A percentile compares a stretch with the other conserved stretches of the same genome.
phyloP scores from a whole-genome alignment of 2,329 filamentous ascomycete genomes.

The Fusarium mexicanum region DNA sequence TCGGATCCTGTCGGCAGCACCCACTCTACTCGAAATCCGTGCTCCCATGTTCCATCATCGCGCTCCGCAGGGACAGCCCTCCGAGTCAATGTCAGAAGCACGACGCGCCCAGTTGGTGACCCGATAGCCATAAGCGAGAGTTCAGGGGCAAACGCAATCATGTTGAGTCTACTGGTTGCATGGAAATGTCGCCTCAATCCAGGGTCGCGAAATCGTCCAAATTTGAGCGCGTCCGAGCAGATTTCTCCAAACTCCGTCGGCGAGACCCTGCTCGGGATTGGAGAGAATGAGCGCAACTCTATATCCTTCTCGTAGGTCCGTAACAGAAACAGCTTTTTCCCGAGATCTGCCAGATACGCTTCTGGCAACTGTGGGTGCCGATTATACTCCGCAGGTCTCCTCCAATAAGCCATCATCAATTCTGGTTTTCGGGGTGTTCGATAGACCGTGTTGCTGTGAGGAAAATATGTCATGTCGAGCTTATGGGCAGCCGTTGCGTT shows the following conservation, averaged over 20 bases:
- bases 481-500: background rate
- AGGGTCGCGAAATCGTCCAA: slow-evolving; percentile 38
- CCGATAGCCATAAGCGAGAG: slow-evolving; percentile 75
- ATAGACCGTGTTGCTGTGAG: slow-evolving; percentile 44
- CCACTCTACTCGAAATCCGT: slow-evolving; percentile 64
- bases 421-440: slow-evolving; percentile 22
- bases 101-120: slow-evolving; percentile 72
- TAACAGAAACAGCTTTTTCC: slow-evolving; percentile 49
- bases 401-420: slow-evolving; percentile 37
- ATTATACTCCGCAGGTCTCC: slow-evolving; percentile 26
- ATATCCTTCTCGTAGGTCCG: slow-evolving; percentile 61
- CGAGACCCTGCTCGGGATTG: slow-evolving; percentile 23
- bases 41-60: slow-evolving; percentile 43
- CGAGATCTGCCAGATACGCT: slow-evolving; percentile 14
- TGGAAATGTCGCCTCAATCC: slow-evolving; percentile 43
- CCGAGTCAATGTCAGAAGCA: slow-evolving; percentile 66
- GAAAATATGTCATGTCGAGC: slow-evolving; percentile 50
- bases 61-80: slow-evolving; percentile 41
- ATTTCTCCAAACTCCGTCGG: slow-evolving; percentile 45
- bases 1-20: slow-evolving; percentile 59
- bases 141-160: slow-evolving; percentile 72
- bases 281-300: slow-evolving; percentile 55
- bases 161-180: slow-evolving; percentile 59
- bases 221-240: slow-evolving; percentile 45
- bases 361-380: slow-evolving; percentile 9